These are phyloP conservation scores for Cladorrhinum sp. DNA, from an alignment of 2,329 filamentous ascomycete species.

Conservation along the genomic window DNA sequence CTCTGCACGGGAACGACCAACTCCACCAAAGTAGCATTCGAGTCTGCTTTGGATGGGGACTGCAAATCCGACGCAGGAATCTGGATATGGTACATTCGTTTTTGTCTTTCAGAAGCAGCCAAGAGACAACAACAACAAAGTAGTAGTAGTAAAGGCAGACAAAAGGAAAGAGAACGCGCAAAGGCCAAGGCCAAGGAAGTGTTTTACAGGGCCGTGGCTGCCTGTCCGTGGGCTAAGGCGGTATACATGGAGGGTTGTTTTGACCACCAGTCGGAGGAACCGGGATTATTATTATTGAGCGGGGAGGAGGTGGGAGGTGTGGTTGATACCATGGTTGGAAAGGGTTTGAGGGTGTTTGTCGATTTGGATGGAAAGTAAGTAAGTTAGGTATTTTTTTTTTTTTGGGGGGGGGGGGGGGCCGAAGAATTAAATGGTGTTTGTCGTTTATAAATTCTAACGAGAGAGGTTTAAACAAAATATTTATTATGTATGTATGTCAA, in stretches of 20 bases:
- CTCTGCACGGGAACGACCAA: conserved; percentile 46
- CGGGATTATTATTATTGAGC: conserved; percentile 44
- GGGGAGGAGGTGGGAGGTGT: conserved; percentile 48
- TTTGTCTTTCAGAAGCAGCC: conserved; percentile 38
- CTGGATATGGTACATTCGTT: conserved; percentile 49
- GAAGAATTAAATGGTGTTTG: too few species aligned
- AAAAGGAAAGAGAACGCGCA: conserved; percentile 23
- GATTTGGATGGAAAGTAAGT: conserved; percentile 44
- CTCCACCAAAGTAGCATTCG: conserved; percentile 50
- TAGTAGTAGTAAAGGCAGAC: conserved; percentile 22
- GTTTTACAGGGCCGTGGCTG: conserved; percentile 45
- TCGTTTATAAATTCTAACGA: too few species aligned
- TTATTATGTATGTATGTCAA: too few species aligned
- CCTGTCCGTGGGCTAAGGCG: conserved; percentile 50
- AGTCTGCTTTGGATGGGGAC: conserved; percentile 46
- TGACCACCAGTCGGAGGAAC: conserved; percentile 20
- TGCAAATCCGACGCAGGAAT: conserved; percentile 38
- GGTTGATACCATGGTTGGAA: conserved; percentile 46
- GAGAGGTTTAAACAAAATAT: too few species aligned
- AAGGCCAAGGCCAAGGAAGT: conserved; percentile 44
- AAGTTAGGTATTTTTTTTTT: background rate
- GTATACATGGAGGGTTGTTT: conserved; percentile 54
- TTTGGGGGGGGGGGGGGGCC: too few species aligned
- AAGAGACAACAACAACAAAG: too few species aligned
- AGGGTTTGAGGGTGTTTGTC: conserved; percentile 49